phyloP scores from a whole-genome alignment of 2,329 filamentous ascomycete species.

The Xylaria sp. region DNA sequence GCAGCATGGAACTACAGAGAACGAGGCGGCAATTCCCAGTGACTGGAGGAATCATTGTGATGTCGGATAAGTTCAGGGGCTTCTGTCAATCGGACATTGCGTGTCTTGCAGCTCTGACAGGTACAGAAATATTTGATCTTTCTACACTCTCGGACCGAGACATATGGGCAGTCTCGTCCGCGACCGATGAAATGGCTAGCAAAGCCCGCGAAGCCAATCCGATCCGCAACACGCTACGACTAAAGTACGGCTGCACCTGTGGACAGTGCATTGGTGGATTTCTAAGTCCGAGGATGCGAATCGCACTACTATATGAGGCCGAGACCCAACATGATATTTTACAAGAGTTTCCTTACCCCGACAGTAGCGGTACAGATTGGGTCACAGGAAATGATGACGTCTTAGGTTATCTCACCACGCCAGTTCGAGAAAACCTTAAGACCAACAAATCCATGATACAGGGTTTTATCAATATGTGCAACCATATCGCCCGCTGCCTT shows the following conservation, averaged over 20 bases:
- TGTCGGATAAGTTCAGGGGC: slow-evolving; percentile 44
- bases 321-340: slow-evolving; percentile 36
- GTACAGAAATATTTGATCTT: slow-evolving; percentile 21
- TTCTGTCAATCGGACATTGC: slow-evolving; percentile 34
- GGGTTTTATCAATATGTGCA: slow-evolving; percentile 44
- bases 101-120: slow-evolving; percentile 38
- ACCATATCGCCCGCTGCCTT: slow-evolving; percentile 37
- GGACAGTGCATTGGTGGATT: slow-evolving; percentile 45
- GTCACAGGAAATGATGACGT: background rate
- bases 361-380: background rate
- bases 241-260: slow-evolving; percentile 47
- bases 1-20: slow-evolving; percentile 39
- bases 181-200: slow-evolving; percentile 5
- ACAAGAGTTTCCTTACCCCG: background rate
- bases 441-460: slow-evolving; percentile 44
- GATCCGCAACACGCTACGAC: slow-evolving; percentile 30
- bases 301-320: slow-evolving; percentile 38
- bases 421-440: slow-evolving; percentile 33
- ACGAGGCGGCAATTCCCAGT: slow-evolving; percentile 23
- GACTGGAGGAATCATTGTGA: background rate
- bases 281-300: slow-evolving; percentile 46
- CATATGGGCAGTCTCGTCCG: slow-evolving; percentile 5
- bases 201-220: background rate
- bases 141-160: slow-evolving; percentile 12
- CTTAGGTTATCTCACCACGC: background rate